phyloP scores from a whole-genome alignment of 2,329 filamentous ascomycete species.

The Ophiostoma perfectum region DNA sequence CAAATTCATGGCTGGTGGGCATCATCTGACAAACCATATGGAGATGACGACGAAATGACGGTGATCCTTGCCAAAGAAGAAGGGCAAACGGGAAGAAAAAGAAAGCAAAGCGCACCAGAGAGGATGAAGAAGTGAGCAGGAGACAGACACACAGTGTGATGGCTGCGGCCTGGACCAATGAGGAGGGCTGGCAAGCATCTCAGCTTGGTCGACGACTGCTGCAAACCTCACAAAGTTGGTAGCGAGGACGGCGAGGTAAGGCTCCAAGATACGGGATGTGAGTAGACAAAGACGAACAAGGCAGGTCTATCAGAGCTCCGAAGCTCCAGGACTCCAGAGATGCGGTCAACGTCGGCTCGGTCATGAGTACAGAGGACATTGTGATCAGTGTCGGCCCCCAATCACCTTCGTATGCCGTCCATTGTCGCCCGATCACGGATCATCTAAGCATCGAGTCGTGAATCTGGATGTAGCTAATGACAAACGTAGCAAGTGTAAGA shows the following conservation, averaged over 20 bases:
- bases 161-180: too few relatives aligned
- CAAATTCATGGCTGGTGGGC: neutral
- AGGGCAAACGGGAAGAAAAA: too few relatives aligned
- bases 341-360: neutral
- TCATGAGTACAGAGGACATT: too few relatives aligned
- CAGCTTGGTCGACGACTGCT: neutral
- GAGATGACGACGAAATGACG: neutral
- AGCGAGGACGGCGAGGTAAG: slow-evolving; percentile 11
- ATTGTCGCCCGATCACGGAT: neutral
- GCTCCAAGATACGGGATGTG: neutral
- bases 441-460: neutral
- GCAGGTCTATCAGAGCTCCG: neutral
- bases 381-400: too few relatives aligned
- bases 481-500: neutral
- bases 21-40: neutral
- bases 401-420: too few relatives aligned
- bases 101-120: neutral
- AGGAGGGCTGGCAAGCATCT: too few relatives aligned
- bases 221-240: neutral
- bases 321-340: neutral
- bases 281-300: neutral
- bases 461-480: neutral
- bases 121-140: neutral
- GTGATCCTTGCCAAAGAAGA: neutral
- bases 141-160: neutral